phyloP scores from a whole-genome alignment of 1,139 yeast genomes.

The Pichia sp. region DNA sequence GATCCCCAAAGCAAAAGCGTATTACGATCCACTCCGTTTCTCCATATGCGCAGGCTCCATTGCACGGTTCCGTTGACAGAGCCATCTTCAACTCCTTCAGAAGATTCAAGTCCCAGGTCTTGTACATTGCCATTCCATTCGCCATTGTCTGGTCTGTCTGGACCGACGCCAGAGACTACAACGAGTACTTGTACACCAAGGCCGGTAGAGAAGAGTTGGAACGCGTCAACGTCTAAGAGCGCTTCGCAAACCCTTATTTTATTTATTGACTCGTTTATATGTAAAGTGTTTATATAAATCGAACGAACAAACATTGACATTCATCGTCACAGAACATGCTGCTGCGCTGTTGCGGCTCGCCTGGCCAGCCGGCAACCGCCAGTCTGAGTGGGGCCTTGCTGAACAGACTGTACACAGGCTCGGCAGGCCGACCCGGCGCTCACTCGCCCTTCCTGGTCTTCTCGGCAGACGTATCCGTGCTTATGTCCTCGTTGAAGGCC shows the following conservation, averaged over 20 bases:
- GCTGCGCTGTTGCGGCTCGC: too few relatives aligned
- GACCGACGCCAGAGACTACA: constrained; percentile 85
- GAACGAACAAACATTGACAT: background rate
- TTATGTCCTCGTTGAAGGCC: constrained; percentile 80
- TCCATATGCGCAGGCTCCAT: constrained; percentile 89
- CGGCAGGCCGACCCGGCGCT: background rate
- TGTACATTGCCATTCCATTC: constrained; percentile 76
- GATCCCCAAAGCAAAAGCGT: constrained; percentile 82
- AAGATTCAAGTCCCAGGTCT: constrained; percentile 83
- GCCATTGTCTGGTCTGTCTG: constrained; percentile 81
- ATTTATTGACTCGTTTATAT: background rate
- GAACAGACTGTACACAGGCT: too few relatives aligned
- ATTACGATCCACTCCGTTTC: constrained; percentile 84
- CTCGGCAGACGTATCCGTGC: constrained; percentile 32
- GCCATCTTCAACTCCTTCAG: constrained; percentile 92
- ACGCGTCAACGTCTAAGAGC: constrained; percentile 62
- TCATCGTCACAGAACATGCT: too few relatives aligned
- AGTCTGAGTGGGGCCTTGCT: too few relatives aligned
- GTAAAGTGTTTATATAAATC: constrained; percentile 1
- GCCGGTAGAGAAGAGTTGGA: constrained; percentile 94
- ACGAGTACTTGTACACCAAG: constrained; percentile 93
- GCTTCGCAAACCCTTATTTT: background rate
- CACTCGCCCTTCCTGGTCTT: constrained; percentile 22
- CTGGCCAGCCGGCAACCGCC: too few relatives aligned
- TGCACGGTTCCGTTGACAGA: constrained; percentile 80